These are phyloP conservation scores for Medicago ruthenica DNA, from an alignment of 306 rosid species.

Conservation along the genomic window DNA sequence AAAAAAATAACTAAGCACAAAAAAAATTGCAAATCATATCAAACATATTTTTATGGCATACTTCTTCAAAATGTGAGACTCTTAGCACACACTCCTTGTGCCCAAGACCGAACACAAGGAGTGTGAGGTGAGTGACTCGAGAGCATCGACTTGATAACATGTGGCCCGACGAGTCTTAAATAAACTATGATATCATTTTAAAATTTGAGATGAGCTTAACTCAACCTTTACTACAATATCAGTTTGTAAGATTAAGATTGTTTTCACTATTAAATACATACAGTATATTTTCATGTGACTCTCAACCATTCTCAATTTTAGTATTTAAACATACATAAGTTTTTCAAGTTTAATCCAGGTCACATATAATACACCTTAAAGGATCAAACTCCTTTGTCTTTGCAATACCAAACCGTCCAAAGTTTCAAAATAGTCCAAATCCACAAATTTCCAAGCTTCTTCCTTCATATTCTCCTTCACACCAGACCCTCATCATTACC, in stretches of 20 bases:
- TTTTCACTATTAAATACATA: background rate
- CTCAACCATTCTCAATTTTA: background rate
- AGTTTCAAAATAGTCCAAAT: conserved; percentile 43
- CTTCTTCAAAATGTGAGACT: too few relatives aligned
- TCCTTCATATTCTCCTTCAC: conserved; percentile 46
- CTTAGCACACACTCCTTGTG: too few relatives aligned
- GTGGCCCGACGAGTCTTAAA: rapidly evolving
- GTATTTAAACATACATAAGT: conserved; percentile 18
- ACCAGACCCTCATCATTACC: conserved; percentile 41
- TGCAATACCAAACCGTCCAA: conserved; percentile 48
- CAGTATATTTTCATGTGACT: background rate
- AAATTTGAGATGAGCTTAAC: background rate
- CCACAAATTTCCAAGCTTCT: conserved; percentile 52
- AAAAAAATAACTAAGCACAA: too few relatives aligned
- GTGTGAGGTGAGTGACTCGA: background rate
- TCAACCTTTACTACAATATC: background rate
- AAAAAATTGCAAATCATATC: background rate
- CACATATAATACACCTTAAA: conserved; percentile 36
- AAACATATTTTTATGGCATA: background rate
- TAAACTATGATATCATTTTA: background rate
- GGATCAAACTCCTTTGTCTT: conserved; percentile 34
- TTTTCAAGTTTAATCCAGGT: conserved; percentile 38
- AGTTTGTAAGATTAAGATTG: rapidly evolving
- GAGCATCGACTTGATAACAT: background rate
- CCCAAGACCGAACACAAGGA: too few relatives aligned